Evolutionary conservation across 2,329 filamentous ascomycete species (phyloP), one percentile per base, ranked within the genome.

Genomic region (Arthrobotrys sphaeroides): DNA sequence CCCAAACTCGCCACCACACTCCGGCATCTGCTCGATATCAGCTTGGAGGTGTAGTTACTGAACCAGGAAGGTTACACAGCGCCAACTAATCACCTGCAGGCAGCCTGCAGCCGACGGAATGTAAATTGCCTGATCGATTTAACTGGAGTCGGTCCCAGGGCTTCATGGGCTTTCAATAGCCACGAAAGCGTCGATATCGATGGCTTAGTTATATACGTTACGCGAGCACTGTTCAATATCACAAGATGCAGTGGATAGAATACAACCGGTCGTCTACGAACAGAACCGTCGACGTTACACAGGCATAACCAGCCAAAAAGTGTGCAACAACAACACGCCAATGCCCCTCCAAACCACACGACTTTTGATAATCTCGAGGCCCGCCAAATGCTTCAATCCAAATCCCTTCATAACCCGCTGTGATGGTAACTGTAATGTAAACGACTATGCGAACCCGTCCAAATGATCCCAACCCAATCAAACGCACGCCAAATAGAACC

Each of bases 41-140:
- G 10, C 22, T n/a, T 10, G 28, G 10, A 33, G 28, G 28, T 33
- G 10, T 33, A 10, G 38, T 22, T 55, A 55, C 51, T 55, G 18
- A 55, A 55, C 51, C 51, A 55, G 51, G 51, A 55, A 55, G 51
- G 51, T 55, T 55, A 55, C 51, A 55, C 51, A 55, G 18, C 22
- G 10, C 31, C 16, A 55, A 55, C 16, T 31, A 18, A 55, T 12
- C 7, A 22, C 12, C 16, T 55, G 51, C 51, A 24, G 31, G 31
- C 31, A 38, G 2, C 51, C 51, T 55, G 3, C 18, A 49, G 13
- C 24, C 16, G n/a, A n/a, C n/a, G n/a, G n/a, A 20, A 4, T 28
- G 16, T 7, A 1, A 20, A 26, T 6, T 22, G 28, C 16, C n/a
- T 5, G 18, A 5, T n/a, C 16, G 49, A 55, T 33, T 7, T n/a